Base-by-base conservation (phyloP, 2,329 filamentous ascomycete genomes). In the Leptographium galeiforme region DNA sequence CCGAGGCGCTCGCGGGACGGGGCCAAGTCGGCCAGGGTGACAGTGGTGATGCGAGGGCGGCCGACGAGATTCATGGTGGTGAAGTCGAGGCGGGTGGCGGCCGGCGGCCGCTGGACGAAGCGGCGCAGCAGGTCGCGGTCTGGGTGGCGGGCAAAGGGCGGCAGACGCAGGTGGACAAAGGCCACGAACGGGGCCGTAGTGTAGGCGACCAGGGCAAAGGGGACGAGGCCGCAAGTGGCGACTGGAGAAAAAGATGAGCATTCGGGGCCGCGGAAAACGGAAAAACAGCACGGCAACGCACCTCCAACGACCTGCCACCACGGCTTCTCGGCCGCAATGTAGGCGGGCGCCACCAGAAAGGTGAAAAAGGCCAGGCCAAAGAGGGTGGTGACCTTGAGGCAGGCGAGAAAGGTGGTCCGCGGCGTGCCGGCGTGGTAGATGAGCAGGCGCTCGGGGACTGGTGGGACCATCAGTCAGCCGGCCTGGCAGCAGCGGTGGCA, bases 361-460 rank as follows among this genome's bases (percentile, higher is more conserved):
- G 73, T 75, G 61, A 87, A 87, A 59, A 85, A 79, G 25, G 74
- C 75, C 53, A 84, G 84, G 41, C 86, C 66, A 56, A 89, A 79
- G 43, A 93, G 74, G 4, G 84, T 83, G 1, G 81, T 81, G 53
- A 91, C 69, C 61, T 89, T 88, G 57, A 87, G 66, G 62, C 81
- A 78, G 49, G 84, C 85, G 47, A 91, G 68, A 59, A 85, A 83
- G 8, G 81, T 78, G 34, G 78, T 84, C 55, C 79, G 76, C 10
- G 75, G 75, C 0, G 79, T 84, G 51, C 87, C 86, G 52, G 82
- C 82, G 68, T 89, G 85, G 66, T 87, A 94, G 57, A 94, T 77
- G 59, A 89, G 74, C 33, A 90, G 63, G 14, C 70, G 71, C 57
- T 79, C 74, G 0, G 81, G 79, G 55, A 57, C 54, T 55, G 25